Evolutionary conservation across 2,329 filamentous ascomycete genomes (phyloP), one percentile per base, ranked within the genome.

Genomic region (Epichloe gansuensis): DNA sequence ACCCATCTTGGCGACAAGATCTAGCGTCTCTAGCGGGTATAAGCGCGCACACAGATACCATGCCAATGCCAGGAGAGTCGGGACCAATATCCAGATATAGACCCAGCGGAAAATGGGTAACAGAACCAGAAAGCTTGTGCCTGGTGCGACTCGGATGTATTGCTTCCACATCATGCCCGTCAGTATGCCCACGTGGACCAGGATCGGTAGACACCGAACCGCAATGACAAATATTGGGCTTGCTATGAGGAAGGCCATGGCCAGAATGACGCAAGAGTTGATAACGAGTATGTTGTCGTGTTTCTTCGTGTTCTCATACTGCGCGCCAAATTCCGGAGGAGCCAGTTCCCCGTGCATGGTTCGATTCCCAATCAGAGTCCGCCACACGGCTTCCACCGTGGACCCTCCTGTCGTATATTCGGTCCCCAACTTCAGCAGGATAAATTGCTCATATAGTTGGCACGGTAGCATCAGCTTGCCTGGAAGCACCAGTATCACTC

Each of bases 341-440:
- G 51, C 51, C 12, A 13, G 43, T 25, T 42, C 46, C 5, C 51
- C 53, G 31, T 43, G 38, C 13, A 47, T 48, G 34, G 53, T 53
- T 36, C 51, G 42, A 47, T 55, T 55, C 9, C 40, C 53, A 21
- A 51, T 47, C 31, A 53, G 17, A 17, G 51, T 55, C 8, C 53
- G 53, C 51, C 53, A 55, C 2, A 53, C 27, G n/a, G 53, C 53
- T 42, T 55, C 53, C 6, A 43, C 38, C 12, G 47, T 45, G 25
- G 53, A 34, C 23, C 53, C 51, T 31, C 53, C 53, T 8, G 51
- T 53, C 17, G 41, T n/a, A 31, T 55, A 55, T 21, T 41, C 31
- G 8, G 5, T n/a, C 34, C 53, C 51, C 12, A 55, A 15, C n/a
- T 36, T 55, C 21, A 43, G 8, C 21, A 43, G 8, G 6, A 40